Percentiles rank a stretch among this genome's conserved stretches.
These are phyloP conservation scores for Phytophthora lateralis DNA, from an alignment of 352 stramenopile genomes.

Conservation along the genomic window DNA sequence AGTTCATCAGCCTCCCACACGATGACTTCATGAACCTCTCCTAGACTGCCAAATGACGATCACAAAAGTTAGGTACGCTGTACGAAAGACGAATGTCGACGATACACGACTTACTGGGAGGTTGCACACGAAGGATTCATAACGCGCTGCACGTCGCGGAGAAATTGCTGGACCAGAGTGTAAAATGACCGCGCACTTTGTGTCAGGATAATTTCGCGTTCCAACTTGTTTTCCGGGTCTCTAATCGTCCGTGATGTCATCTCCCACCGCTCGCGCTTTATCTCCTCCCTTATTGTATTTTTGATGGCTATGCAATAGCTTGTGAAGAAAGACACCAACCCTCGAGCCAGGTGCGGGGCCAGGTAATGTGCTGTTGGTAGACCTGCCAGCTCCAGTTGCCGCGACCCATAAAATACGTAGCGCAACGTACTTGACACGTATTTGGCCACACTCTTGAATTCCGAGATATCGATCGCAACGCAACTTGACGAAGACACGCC, in stretches of 20 bases:
- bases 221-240: slow-evolving; percentile 66
- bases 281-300: slow-evolving; percentile 68
- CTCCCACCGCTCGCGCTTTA: slow-evolving; percentile 86
- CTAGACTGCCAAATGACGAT: slow-evolving; percentile 37
- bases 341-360: slow-evolving; percentile 63
- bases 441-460: slow-evolving; percentile 81
- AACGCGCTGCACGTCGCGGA: slow-evolving; percentile 77
- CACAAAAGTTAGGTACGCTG: slow-evolving; percentile 8
- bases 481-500: slow-evolving; percentile 21
- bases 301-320: slow-evolving; percentile 78
- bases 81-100: neutral
- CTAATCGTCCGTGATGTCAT: slow-evolving; percentile 74
- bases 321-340: slow-evolving; percentile 60
- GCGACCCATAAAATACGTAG: slow-evolving; percentile 83
- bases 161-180: slow-evolving; percentile 81
- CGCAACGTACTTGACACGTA: slow-evolving; percentile 75
- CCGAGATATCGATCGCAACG: slow-evolving; percentile 67
- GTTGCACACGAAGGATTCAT: slow-evolving; percentile 83
- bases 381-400: slow-evolving; percentile 78
- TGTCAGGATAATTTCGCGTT: slow-evolving; percentile 80
- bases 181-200: slow-evolving; percentile 82
- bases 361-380: slow-evolving; percentile 78
- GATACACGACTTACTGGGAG: slow-evolving; percentile 51
- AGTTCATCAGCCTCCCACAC: slow-evolving; percentile 65
- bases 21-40: slow-evolving; percentile 65